Conservation (phyloP, 495 filamentous ascomycete species). For the Podospora didyma region DNA sequence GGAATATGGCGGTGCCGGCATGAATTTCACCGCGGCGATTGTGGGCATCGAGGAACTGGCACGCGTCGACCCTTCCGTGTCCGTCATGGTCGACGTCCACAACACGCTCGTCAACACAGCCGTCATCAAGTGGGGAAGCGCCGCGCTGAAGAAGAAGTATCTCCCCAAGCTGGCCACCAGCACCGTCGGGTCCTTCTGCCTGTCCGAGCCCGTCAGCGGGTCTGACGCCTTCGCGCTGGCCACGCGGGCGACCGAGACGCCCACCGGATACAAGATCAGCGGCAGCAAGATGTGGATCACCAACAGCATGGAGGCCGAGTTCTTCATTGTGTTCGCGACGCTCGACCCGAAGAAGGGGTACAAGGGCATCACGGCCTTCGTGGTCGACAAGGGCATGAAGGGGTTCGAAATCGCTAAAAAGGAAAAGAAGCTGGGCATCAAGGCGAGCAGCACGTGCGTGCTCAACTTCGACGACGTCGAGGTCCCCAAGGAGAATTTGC, state of each 20-base stretch:
- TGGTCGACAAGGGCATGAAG: conserved; percentile 83
- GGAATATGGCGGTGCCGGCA: conserved; percentile 91
- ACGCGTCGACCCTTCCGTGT: conserved; percentile 89
- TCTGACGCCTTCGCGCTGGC: conserved; percentile 94
- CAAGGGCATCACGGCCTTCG: conserved; percentile 93
- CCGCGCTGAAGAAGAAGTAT: conserved; percentile 73
- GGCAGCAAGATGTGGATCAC: conserved; percentile 99
- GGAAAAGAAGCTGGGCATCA: conserved; percentile 98
- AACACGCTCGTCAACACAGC: conserved; percentile 97
- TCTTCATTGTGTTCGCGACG: conserved; percentile 99
- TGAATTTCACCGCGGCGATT: conserved; percentile 97
- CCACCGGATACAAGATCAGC: conserved; percentile 76
- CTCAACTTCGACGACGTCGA: conserved; percentile 97
- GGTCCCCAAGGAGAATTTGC: conserved; percentile 77
- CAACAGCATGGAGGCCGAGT: conserved; percentile 85
- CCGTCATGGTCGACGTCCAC: conserved; percentile 91
- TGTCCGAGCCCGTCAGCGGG: conserved; percentile 90
- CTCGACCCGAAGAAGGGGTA: conserved; percentile 83
- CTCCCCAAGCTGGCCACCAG: conserved; percentile 82
- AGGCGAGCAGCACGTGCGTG: conserved; percentile 90
- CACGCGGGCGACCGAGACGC: conserved; percentile 74
- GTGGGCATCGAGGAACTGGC: conserved; percentile 97
- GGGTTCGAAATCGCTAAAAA: conserved; percentile 98
- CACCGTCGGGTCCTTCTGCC: conserved; percentile 92
- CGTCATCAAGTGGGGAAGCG: conserved; percentile 78